Evolutionary conservation across 2,329 filamentous ascomycete genomes (phyloP), one percentile per base, ranked within the genome.

Genomic region (Ophiostoma triangulosporum): DNA sequence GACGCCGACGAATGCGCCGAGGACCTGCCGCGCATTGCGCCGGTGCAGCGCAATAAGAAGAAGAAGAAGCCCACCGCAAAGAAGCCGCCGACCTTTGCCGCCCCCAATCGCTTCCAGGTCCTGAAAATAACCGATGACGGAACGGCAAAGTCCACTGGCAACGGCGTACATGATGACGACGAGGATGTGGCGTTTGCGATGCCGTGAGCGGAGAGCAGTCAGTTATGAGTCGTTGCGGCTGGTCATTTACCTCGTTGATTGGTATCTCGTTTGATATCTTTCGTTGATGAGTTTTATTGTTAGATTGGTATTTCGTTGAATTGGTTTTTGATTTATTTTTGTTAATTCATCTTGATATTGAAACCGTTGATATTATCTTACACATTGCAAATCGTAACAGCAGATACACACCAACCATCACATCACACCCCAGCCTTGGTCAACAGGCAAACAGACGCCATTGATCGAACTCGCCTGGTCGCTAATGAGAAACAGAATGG

Each of bases 1-100:
- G 80, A 75, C 57, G 66, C 70, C 0, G 88, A 94, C 61, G 85
- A 90, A 60, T 94, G 88, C 62, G 77, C 78, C 35, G 73, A 76
- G 54, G 74, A 81, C 1, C 64, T 84, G 48, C 64, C 71, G 40
- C 54, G 54, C 8, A 55, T 60, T 15, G 48, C 32, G 35, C 62
- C 50, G 4, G 31, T 58, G 61, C 43, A 65, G 58, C 56, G 60
- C 50, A 49, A 57, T 22, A 62, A 58, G 20, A 64, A 61, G 20
- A 64, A 61, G 36, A 62, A 64, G 20, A 60, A 58, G 20, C 50
- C 60, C 11, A 57, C 59, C 12, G 57, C 64, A n/a, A 70, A 68
- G 56, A 72, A 68, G 59, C 26, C 51, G 1, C 62, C 50, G 3
- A 63, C 66, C 46, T 65, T 65, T 45, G 62, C 69, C 14, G 63